Percentiles rank a stretch among this genome's conserved stretches.
Evolutionary conservation across 257 asterid species (phyloP).

Genomic region (Cruciata laevipes): DNA sequence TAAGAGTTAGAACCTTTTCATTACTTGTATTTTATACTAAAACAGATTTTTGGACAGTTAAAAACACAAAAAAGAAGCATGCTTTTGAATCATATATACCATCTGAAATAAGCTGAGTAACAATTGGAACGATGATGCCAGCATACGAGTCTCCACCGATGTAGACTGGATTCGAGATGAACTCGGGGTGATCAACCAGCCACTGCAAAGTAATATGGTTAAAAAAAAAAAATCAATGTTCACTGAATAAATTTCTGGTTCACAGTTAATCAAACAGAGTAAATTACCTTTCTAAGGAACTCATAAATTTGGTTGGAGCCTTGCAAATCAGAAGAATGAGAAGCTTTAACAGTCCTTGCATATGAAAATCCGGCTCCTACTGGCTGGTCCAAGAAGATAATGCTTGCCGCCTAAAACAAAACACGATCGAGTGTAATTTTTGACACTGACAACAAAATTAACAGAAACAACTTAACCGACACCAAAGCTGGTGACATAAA

Average conservation of each 20-base stretch:
- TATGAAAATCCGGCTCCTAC: constrained; percentile 30
- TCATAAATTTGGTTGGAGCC: constrained; percentile 16
- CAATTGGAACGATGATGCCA: constrained; percentile 20
- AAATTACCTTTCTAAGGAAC: constrained; percentile 25
- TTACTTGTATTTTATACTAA: neutral
- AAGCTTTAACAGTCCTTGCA: constrained; percentile 20
- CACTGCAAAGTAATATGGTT: constrained; percentile 12
- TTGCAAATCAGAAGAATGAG: constrained; percentile 9
- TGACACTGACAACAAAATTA: too few relatives aligned
- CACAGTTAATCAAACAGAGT: neutral
- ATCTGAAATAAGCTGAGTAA: constrained; percentile 21
- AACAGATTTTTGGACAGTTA: too few relatives aligned
- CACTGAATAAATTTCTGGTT: neutral
- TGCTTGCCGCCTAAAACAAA: constrained; percentile 17
- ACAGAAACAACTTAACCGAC: too few relatives aligned
- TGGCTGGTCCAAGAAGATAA: constrained; percentile 24
- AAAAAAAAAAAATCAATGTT: neutral
- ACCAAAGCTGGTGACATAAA: too few relatives aligned
- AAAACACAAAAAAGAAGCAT: neutral
- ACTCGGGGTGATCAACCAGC: constrained; percentile 23
- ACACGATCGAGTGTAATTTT: neutral
- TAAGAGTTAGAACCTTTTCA: neutral
- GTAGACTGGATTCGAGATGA: constrained; percentile 18
- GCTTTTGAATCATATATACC: constrained; percentile 15
- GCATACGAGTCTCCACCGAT: constrained; percentile 27